phyloP scores from a whole-genome alignment of 768 basidiomycete genomes.

The Suillus fuscotomentosus region DNA sequence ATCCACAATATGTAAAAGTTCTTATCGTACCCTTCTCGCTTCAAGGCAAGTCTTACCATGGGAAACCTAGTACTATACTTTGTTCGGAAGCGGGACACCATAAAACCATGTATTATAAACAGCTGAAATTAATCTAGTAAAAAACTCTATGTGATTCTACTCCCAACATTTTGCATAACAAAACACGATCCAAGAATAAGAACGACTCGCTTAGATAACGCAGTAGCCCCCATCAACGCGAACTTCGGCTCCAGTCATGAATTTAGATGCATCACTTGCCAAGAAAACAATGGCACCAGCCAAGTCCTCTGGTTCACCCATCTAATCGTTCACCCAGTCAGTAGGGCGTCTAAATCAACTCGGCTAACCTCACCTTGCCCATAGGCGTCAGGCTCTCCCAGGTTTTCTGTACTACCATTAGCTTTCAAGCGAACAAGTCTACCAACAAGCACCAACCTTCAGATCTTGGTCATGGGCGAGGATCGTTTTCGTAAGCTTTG shows the following conservation, averaged over 20 bases:
- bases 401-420: slow-evolving; percentile 51
- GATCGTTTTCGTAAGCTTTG: slow-evolving; percentile 83
- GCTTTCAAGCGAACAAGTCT: not conserved
- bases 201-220: slow-evolving; percentile 40
- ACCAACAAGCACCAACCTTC: slow-evolving; percentile 47
- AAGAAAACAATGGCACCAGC: slow-evolving; percentile 90
- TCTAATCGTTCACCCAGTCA: slow-evolving; percentile 38
- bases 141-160: slow-evolving; percentile 7
- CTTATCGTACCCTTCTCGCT: too few relatives aligned
- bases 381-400: slow-evolving; percentile 87
- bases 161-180: slow-evolving; percentile 9
- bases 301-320: slow-evolving; percentile 92
- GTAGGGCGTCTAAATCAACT: slow-evolving; percentile 1
- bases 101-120: not conserved
- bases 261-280: slow-evolving; percentile 85
- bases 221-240: slow-evolving; percentile 92
- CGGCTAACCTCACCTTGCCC: slow-evolving; percentile 59
- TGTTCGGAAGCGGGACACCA: not conserved
- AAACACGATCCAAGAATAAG: not conserved
- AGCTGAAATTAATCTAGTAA: slow-evolving; percentile 8
- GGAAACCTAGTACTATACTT: too few relatives aligned
- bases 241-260: slow-evolving; percentile 85
- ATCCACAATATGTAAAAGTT: too few relatives aligned
- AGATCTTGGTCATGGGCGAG: slow-evolving; percentile 72
- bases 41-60: too few relatives aligned